Conservation (phyloP, 2,329 filamentous ascomycete species). For the Xylaria sp. region DNA sequence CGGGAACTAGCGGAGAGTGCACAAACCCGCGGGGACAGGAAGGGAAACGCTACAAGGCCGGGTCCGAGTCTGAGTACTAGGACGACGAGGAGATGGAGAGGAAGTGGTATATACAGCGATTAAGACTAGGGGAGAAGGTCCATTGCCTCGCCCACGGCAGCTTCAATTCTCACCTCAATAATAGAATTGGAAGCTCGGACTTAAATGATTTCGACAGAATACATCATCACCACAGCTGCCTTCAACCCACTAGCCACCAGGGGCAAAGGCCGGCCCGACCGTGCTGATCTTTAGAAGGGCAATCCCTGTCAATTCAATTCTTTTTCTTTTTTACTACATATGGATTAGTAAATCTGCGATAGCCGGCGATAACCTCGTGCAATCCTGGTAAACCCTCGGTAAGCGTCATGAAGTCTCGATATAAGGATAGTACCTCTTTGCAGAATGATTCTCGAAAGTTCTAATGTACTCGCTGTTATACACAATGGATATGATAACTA, state of each 20-base stretch:
- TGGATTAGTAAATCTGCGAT: no score
- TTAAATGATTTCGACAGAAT: conserved; percentile 25
- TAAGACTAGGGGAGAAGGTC: conserved; percentile 13
- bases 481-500: no score
- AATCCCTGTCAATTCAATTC: no score
- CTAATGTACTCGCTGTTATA: no score
- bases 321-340: no score
- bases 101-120: conserved; percentile 11
- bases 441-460: no score
- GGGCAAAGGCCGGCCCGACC: conserved; percentile 10
- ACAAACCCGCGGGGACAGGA: conserved; percentile 1
- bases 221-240: conserved; percentile 27
- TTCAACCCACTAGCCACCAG: conserved; percentile 8
- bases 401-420: no score
- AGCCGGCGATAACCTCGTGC: no score
- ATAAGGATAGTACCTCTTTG: no score
- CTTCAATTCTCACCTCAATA: conserved; percentile 25
- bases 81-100: conserved; percentile 7
- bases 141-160: conserved; percentile 24
- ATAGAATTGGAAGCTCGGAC: conserved; percentile 23
- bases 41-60: not conserved
- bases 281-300: no score
- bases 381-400: no score
- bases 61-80: conserved; percentile 3
- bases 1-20: conserved; percentile 6